Evolutionary conservation across 2,329 filamentous ascomycete species (phyloP).

Genomic region (Botrytis aclada): DNA sequence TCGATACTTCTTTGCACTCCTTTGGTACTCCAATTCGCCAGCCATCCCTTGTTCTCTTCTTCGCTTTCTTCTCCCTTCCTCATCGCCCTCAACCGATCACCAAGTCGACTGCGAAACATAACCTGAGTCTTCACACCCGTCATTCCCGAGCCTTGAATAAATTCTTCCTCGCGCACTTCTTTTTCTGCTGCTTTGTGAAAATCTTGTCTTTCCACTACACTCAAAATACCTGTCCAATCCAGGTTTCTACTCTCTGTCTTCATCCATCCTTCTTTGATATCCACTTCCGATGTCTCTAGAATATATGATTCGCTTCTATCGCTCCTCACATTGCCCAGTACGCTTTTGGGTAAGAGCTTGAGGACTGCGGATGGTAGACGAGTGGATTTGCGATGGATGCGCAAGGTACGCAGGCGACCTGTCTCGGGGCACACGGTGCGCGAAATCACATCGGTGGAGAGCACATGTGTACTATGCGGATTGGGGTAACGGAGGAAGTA

Average conservation of each 20-base stretch:
- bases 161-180: slow-evolving; percentile 31
- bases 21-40: slow-evolving; percentile 60
- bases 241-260: slow-evolving; percentile 76
- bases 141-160: slow-evolving; percentile 34
- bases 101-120: slow-evolving; percentile 68
- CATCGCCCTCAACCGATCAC: slow-evolving; percentile 52
- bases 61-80: slow-evolving; percentile 44
- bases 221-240: slow-evolving; percentile 77
- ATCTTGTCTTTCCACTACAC: slow-evolving; percentile 71
- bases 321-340: slow-evolving; percentile 53
- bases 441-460: slow-evolving; percentile 79
- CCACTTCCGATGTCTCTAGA: slow-evolving; percentile 74
- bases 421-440: slow-evolving; percentile 70
- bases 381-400: slow-evolving; percentile 78
- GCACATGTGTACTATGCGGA: slow-evolving; percentile 76
- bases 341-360: slow-evolving; percentile 68
- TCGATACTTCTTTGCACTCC: slow-evolving; percentile 79
- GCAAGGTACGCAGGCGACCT: slow-evolving; percentile 72
- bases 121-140: slow-evolving; percentile 74
- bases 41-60: slow-evolving; percentile 48
- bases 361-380: slow-evolving; percentile 72
- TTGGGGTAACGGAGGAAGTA: slow-evolving; percentile 90
- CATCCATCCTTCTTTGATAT: slow-evolving; percentile 80
- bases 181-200: slow-evolving; percentile 47
- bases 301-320: slow-evolving; percentile 69